phyloP scores from a whole-genome alignment of 805 yeast genomes.

The Candida sakaeoensis region DNA sequence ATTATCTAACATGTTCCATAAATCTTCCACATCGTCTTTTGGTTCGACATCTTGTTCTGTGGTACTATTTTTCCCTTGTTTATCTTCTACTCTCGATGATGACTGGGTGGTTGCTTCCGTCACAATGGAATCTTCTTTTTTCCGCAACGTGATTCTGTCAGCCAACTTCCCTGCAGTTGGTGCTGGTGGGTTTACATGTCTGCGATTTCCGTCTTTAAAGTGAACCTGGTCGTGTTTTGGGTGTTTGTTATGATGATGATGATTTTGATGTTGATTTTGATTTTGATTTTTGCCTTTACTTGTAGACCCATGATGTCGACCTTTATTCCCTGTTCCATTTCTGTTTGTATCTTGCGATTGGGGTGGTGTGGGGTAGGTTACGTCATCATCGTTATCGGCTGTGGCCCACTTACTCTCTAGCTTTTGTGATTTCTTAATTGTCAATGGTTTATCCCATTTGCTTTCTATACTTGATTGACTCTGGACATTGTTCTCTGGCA shows the following conservation, averaged over 20 bases:
- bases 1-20: slow-evolving; percentile 8
- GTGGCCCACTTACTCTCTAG: slow-evolving; percentile 35
- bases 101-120: no score
- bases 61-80: no score
- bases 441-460: slow-evolving; percentile 12
- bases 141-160: slow-evolving; percentile 12
- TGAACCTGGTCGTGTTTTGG: slow-evolving; percentile 1
- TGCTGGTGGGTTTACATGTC: no score
- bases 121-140: neutral
- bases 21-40: slow-evolving; percentile 6
- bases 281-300: neutral
- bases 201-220: slow-evolving; percentile 7
- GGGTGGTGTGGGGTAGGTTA: slow-evolving; percentile 7
- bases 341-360: neutral
- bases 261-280: neutral
- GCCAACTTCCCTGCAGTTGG: slow-evolving; percentile 32
- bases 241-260: neutral
- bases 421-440: slow-evolving; percentile 12
- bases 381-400: slow-evolving; percentile 5
- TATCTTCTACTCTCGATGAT: no score
- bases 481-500: neutral
- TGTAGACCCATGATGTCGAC: neutral
- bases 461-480: neutral
- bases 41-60: slow-evolving; percentile 6
- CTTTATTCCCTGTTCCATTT: neutral